Evolutionary conservation across 2,329 filamentous ascomycete species (phyloP).

Genomic region (Penicillium sp.): DNA sequence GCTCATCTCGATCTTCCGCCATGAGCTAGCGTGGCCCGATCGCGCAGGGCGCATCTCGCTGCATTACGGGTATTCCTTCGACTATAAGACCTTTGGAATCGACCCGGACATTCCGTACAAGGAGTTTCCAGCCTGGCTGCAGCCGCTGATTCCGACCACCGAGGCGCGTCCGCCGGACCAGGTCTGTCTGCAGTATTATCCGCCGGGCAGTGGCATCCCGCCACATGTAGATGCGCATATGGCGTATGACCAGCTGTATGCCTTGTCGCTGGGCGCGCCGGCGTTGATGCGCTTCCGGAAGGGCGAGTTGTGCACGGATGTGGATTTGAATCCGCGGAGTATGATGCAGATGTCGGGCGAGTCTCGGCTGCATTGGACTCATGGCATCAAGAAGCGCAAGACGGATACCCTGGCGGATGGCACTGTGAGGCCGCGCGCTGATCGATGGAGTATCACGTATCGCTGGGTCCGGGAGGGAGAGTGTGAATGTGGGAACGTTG

Average conservation of each 20-base stretch:
- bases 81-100: slow-evolving; percentile 58
- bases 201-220: slow-evolving; percentile 59
- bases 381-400: slow-evolving; percentile 55
- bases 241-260: slow-evolving; percentile 41
- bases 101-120: slow-evolving; percentile 51
- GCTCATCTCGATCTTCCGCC: slow-evolving; percentile 47
- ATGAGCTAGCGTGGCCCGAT: slow-evolving; percentile 50
- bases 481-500: slow-evolving; percentile 53
- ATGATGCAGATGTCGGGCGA: slow-evolving; percentile 54
- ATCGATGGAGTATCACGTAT: slow-evolving; percentile 58
- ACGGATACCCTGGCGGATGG: slow-evolving; percentile 51
- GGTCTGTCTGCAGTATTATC: slow-evolving; percentile 60
- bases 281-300: slow-evolving; percentile 33
- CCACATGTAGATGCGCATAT: slow-evolving; percentile 61
- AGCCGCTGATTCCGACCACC: slow-evolving; percentile 47
- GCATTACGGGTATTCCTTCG: slow-evolving; percentile 58
- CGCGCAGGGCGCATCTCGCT: slow-evolving; percentile 50
- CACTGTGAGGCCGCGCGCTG: slow-evolving; percentile 41
- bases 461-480: slow-evolving; percentile 51
- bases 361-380: slow-evolving; percentile 55
- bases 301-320: slow-evolving; percentile 38
- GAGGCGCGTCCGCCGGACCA: slow-evolving; percentile 53
- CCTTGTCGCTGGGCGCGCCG: slow-evolving; percentile 32
- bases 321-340: slow-evolving; percentile 51
- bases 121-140: slow-evolving; percentile 53